Base-by-base conservation (phyloP, 768 basidiomycete species). In the Leccinum rimulosum region DNA sequence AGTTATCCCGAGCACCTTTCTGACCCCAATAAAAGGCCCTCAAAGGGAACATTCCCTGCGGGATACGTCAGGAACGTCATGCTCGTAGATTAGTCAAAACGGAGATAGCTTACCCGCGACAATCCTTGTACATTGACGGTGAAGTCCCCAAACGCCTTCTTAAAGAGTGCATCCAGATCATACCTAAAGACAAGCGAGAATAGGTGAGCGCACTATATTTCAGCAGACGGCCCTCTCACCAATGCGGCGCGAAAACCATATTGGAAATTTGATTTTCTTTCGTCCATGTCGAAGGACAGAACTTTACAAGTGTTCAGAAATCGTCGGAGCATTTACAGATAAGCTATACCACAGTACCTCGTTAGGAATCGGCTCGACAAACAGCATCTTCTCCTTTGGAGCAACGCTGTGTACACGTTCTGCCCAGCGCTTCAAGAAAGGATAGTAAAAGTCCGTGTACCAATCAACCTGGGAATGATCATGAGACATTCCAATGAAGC, bases 81-180 rank as follows among this genome's bases (percentile, higher is more conserved):
- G 28, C 35, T 4, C 33, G 0, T 28, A 45, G 25, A 12, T 10
- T 5, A 8, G 12, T 11, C 2, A 35, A 28, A 50, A 28, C 60
- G 19, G 14, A 22, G 40, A 30, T 9, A 36, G 72, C 82, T 45
- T 68, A 95, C 95, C 72, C 90, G 78, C 0, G 96, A 89, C 14
- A 98, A 74, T 1, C 90, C 94, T 76, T 98, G 96, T 0, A 98
- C 95, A 68, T 98, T 96, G 47, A 93, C 91, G 0, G 86, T 86
- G 72, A 98, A 90, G 66, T 90, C 83, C 0, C 91, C 87, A 61
- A 93, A 93, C 3, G 83, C 81, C 71, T 97, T 97, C 27, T 75
- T 73, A 74, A 98, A 98, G 7, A 99, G 78, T 7, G 87, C 84
- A 56, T 95, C 88, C 7, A 99, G 81, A 69, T 98, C 96, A 64